Evolutionary conservation across 768 basidiomycete genomes (phyloP).

Genomic region (Suillus fuscotomentosus): DNA sequence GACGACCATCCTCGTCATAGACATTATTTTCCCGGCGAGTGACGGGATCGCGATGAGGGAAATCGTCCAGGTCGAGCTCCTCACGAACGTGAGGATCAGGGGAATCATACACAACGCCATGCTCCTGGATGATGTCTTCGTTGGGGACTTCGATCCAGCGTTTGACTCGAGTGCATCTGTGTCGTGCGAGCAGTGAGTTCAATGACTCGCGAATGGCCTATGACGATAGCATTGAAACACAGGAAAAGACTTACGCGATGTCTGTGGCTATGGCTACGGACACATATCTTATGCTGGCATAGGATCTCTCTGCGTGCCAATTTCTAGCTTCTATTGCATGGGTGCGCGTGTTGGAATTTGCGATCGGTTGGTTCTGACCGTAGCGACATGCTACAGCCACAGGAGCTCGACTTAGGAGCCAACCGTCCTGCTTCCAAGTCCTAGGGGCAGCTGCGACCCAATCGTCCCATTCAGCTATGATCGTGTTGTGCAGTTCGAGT

Average conservation of each 20-base stretch:
- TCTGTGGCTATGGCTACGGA: background rate
- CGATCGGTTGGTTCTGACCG: background rate
- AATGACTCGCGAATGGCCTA: too few species aligned
- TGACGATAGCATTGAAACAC: too few species aligned
- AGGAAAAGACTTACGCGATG: background rate
- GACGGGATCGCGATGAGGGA: background rate
- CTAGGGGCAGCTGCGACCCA: background rate
- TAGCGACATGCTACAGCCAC: background rate
- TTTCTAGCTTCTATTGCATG: background rate
- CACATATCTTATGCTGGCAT: background rate
- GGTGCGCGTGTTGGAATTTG: background rate
- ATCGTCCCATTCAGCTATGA: background rate
- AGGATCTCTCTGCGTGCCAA: background rate
- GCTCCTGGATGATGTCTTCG: background rate
- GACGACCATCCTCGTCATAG: background rate
- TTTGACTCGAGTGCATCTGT: background rate
- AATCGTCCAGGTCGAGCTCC: background rate
- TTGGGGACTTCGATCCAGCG: background rate
- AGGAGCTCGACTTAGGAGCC: background rate
- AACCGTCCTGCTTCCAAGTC: background rate
- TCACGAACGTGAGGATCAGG: background rate
- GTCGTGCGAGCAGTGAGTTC: too few species aligned
- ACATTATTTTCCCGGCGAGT: background rate
- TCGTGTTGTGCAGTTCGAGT: too few species aligned
- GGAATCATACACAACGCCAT: background rate